These are phyloP conservation scores for Poa annua DNA, from an alignment of 176 grass and related monocot species.

Conservation along the genomic window DNA sequence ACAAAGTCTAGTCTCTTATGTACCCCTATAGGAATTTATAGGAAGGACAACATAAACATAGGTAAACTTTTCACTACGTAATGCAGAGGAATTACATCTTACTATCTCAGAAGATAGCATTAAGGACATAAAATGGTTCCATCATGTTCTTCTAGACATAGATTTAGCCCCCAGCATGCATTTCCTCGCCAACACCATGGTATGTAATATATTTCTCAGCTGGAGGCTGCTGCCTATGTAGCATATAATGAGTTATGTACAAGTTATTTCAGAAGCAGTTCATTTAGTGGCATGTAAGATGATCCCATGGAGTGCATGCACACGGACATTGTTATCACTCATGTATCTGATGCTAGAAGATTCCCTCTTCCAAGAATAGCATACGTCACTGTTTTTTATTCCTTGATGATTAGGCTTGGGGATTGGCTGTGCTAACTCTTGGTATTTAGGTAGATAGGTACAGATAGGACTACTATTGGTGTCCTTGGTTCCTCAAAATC, in stretches of 20 bases:
- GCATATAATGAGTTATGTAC: background rate
- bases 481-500: background rate
- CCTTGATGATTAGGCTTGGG: background rate
- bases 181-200: background rate
- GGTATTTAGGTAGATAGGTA: background rate
- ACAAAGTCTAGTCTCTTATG: too few relatives aligned
- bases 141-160: background rate
- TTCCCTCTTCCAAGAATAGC: background rate
- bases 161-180: constrained; percentile 1
- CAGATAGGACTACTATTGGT: background rate
- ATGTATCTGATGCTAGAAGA: constrained; percentile 22
- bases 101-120: constrained; percentile 5
- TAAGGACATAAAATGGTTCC: background rate
- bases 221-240: background rate
- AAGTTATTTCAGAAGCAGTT: background rate
- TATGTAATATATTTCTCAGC: background rate
- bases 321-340: background rate
- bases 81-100: background rate
- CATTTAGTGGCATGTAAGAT: background rate
- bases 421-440: constrained; percentile 1
- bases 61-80: background rate
- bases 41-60: too few relatives aligned
- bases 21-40: too few relatives aligned
- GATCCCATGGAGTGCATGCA: constrained; percentile 1
- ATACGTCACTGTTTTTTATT: background rate